Evolutionary conservation across 2,329 filamentous ascomycete species (phyloP), one percentile per base, ranked within the genome.

Genomic region (Escovopsis sp.): DNA sequence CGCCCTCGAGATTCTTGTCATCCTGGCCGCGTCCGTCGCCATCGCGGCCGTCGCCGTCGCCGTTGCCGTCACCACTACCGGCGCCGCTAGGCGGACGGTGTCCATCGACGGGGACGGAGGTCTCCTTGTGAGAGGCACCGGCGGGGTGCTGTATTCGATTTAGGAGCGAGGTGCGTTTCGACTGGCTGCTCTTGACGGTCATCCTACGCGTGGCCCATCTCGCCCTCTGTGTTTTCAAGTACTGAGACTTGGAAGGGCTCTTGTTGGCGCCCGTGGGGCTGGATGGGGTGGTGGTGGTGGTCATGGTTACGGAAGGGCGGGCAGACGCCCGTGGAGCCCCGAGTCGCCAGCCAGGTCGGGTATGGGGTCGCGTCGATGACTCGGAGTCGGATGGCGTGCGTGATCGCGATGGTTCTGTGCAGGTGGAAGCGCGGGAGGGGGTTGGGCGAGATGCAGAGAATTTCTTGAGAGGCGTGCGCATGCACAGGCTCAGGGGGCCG

Each of bases 141-240:
- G 64, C 65, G 47, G 67, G 65, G 58, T 77, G 76, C 58, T 85
- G 76, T 56, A 80, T 69, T 52, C 87, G 80, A 54, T 83, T 80
- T 54, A 91, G 76, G 49, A 96, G 80, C 38, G 85, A 91, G 45
- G 80, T 67, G 48, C 91, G 80, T 70, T 95, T 96, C 59, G 75
- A 72, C 52, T 73, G 70, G 49, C 82, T 85, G 58, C 80, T 84
- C 57, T 79, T 75, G 54, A 84, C 77, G 12, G 80, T 79, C 61
- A 84, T 76, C 59, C 86, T 85, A 56, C 88, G 85, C n/a, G 91
- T 96, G 15, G 91, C 89, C 91, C 91, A 96, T 77, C 91, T 75
- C 61, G 91, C 80, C 57, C 88, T 75, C 59, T 89, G 86, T 19
- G 80, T 82, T 43, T 58, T 46, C 39, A 50, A 39, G 43, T 48